Evolutionary conservation across 2,329 filamentous ascomycete species (phyloP).

Genomic region (Colletotrichum salicis): DNA sequence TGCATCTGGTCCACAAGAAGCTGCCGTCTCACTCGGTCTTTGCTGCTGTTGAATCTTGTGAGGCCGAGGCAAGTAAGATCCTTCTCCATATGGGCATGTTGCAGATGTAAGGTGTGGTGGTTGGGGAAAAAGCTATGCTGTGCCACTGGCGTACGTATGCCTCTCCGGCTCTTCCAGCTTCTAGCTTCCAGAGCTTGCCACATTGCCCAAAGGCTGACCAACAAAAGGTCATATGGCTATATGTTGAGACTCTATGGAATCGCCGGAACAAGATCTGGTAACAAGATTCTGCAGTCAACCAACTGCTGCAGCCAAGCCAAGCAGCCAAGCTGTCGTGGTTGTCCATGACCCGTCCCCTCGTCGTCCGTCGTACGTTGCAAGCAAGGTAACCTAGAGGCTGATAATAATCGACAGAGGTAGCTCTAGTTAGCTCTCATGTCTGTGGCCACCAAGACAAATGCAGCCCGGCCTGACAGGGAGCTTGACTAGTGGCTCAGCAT

Average conservation of each 20-base stretch:
- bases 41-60: slow-evolving; percentile 10
- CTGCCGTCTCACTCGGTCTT: not conserved
- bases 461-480: slow-evolving; percentile 14
- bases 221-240: not conserved
- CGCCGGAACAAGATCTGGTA: not conserved
- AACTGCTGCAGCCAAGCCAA: slow-evolving; percentile 3
- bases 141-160: not conserved
- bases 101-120: not conserved
- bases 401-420: not conserved
- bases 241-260: not conserved
- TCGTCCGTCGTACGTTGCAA: not conserved
- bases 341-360: too few relatives aligned
- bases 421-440: not conserved
- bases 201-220: not conserved
- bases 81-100: not conserved
- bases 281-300: not conserved
- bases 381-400: not conserved
- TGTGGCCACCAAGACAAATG: not conserved
- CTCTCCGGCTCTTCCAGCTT: not conserved
- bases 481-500: slow-evolving; percentile 11
- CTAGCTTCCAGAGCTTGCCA: not conserved
- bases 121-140: not conserved
- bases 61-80: slow-evolving; percentile 9
- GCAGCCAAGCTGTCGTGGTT: not conserved
- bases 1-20: slow-evolving; percentile 7